phyloP scores from a whole-genome alignment of 179 eudicot species.

The Vitellaria paradoxa region DNA sequence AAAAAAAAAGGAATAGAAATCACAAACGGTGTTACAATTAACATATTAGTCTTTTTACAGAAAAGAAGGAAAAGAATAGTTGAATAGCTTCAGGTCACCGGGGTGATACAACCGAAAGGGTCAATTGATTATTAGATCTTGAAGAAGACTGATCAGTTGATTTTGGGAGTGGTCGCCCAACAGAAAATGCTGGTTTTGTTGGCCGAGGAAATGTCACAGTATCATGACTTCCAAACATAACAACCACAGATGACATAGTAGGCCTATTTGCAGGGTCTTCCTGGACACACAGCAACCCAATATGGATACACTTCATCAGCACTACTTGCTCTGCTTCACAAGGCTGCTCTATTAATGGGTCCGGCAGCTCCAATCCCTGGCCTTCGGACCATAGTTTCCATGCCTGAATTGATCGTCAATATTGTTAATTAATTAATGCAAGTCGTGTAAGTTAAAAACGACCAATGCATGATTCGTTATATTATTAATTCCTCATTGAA shows the following conservation, averaged over 20 bases:
- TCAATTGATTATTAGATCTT: not conserved
- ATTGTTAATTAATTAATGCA: not conserved
- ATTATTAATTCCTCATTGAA: too few relatives aligned
- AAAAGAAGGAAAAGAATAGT: not conserved
- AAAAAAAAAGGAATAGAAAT: too few relatives aligned
- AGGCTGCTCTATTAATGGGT: conserved; percentile 6
- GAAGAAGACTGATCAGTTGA: not conserved
- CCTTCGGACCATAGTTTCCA: conserved; percentile 19
- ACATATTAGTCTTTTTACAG: too few relatives aligned
- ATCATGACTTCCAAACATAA: not conserved
- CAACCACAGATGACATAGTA: conserved; percentile 8
- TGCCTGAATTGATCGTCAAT: not conserved
- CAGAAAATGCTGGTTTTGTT: conserved; percentile 19
- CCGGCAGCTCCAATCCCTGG: conserved; percentile 9
- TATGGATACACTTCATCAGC: not conserved
- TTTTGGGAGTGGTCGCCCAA: not conserved
- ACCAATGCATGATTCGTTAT: not conserved
- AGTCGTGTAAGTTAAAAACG: not conserved
- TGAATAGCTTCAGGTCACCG: not conserved
- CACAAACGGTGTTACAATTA: too few relatives aligned
- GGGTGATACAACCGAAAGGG: not conserved
- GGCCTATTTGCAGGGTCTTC: conserved; percentile 14
- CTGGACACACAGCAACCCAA: not conserved
- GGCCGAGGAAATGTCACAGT: conserved; percentile 7
- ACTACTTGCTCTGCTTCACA: not conserved